Conservation (phyloP, 2,329 filamentous ascomycete genomes). For the Pestalotiopsis sp. region DNA sequence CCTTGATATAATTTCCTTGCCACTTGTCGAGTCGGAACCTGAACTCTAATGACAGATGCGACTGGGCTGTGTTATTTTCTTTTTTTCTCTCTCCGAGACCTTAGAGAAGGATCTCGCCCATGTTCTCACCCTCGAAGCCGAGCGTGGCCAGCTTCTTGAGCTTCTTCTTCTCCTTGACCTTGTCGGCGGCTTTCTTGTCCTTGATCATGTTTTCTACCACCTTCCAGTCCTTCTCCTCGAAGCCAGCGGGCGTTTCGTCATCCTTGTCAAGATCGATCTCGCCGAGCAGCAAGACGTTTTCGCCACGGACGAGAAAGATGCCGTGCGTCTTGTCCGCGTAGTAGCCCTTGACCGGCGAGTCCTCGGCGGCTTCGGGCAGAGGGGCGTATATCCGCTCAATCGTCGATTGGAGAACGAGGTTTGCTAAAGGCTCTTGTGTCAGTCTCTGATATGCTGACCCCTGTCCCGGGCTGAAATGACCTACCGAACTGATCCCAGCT, state of each 20-base stretch:
- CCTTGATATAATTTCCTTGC: slow-evolving; percentile 29
- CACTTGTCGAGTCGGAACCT: slow-evolving; percentile 12
- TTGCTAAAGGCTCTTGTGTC: slow-evolving; percentile 59
- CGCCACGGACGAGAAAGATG: slow-evolving; percentile 88
- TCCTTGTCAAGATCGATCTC: slow-evolving; percentile 98
- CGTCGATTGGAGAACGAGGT: slow-evolving; percentile 92
- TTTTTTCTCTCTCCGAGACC: slow-evolving; percentile 3
- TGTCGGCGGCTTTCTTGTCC: slow-evolving; percentile 69
- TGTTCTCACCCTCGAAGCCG: slow-evolving; percentile 86
- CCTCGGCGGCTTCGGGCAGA: slow-evolving; percentile 32
- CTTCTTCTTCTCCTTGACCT: slow-evolving; percentile 71
- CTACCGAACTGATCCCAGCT: slow-evolving; percentile 98
- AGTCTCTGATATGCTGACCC: not conserved
- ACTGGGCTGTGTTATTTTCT: slow-evolving; percentile 4
- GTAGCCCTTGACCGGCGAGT: slow-evolving; percentile 45
- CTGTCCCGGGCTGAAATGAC: slow-evolving; percentile 21
- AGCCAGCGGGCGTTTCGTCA: slow-evolving; percentile 77
- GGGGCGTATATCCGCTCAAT: slow-evolving; percentile 78
- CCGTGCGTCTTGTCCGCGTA: slow-evolving; percentile 87
- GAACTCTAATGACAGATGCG: slow-evolving; percentile 14
- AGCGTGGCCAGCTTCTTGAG: slow-evolving; percentile 72
- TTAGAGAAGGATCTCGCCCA: slow-evolving; percentile 69
- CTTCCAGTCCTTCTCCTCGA: slow-evolving; percentile 65
- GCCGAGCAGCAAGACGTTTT: slow-evolving; percentile 94
- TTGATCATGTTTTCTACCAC: slow-evolving; percentile 74